Conservation (phyloP, 164 flowering plant genomes). For the Cinnamomum micranthum region DNA sequence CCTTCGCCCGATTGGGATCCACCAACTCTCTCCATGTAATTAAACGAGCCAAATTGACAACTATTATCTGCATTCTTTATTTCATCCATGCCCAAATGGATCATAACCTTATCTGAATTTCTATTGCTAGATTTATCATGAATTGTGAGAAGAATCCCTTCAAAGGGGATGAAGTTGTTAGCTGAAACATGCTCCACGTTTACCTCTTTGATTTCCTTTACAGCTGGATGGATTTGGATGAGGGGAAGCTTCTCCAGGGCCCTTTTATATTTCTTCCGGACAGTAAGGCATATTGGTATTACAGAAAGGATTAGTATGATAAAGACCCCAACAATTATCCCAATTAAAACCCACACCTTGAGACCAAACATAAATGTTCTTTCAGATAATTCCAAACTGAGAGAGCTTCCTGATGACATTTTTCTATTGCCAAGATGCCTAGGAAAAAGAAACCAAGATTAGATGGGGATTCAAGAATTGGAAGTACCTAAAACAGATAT, state of each 20-base stretch:
- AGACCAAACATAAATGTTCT: conserved; percentile 48
- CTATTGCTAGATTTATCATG: conserved; percentile 50
- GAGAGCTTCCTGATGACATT: conserved; percentile 49
- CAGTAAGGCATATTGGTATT: conserved; percentile 49
- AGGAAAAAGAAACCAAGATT: conserved; percentile 3
- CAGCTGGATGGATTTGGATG: conserved; percentile 41
- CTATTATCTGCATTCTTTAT: conserved; percentile 39
- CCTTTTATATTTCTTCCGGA: conserved; percentile 49
- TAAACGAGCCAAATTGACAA: conserved; percentile 59
- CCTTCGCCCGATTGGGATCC: conserved; percentile 55
- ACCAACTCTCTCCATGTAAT: conserved; percentile 46
- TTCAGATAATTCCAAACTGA: conserved; percentile 44
- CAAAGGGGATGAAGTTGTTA: conserved; percentile 21
- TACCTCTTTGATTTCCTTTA: conserved; percentile 76
- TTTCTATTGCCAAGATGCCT: conserved; percentile 11
- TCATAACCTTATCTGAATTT: conserved; percentile 54
- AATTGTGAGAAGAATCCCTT: conserved; percentile 35
- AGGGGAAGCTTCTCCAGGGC: conserved; percentile 32
- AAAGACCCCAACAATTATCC: conserved; percentile 32
- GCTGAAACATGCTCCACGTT: conserved; percentile 54
- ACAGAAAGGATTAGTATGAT: conserved; percentile 42
- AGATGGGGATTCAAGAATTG: not conserved
- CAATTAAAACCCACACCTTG: conserved; percentile 67
- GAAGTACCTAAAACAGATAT: too few species aligned
- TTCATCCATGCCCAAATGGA: conserved; percentile 30